These are phyloP conservation scores for Teratosphaeria zuluensis DNA, from an alignment of 2,329 filamentous ascomycete species.

Conservation along the genomic window DNA sequence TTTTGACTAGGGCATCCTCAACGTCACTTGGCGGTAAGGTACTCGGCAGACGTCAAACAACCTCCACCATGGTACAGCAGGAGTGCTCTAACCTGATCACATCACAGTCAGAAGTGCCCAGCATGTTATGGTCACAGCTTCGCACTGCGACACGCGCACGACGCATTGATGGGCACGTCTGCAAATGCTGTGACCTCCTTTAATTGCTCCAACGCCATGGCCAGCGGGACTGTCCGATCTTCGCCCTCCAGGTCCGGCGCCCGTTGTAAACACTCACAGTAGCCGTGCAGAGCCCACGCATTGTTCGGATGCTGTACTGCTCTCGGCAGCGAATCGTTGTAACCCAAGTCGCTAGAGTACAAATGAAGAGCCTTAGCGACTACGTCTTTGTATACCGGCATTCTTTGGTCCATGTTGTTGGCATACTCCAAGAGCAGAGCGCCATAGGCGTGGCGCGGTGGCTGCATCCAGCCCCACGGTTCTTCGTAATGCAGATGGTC, in stretches of 20 bases:
- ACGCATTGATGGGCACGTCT: not conserved
- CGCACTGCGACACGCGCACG: not conserved
- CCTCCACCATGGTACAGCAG: too few species aligned
- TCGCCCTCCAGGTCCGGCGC: not conserved
- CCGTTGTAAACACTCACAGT: not conserved
- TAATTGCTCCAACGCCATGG: not conserved
- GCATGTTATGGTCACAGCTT: not conserved
- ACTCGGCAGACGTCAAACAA: not conserved
- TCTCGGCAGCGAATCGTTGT: not conserved
- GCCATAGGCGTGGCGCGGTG: slow-evolving; percentile 57
- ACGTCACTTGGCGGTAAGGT: not conserved
- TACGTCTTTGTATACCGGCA: not conserved
- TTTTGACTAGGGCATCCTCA: not conserved
- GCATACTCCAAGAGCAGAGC: slow-evolving; percentile 56
- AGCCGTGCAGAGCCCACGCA: not conserved
- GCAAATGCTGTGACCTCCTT: not conserved
- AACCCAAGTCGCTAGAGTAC: not conserved
- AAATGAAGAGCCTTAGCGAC: not conserved
- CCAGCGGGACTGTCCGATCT: not conserved
- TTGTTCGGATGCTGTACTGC: not conserved
- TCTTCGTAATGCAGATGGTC: slow-evolving; percentile 59
- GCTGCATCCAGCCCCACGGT: slow-evolving; percentile 73
- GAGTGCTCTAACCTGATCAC: too few species aligned
- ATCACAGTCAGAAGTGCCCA: too few species aligned
- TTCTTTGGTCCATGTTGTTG: not conserved